Conservation (phyloP, 306 rosid species). For the Crotalaria pallida region DNA sequence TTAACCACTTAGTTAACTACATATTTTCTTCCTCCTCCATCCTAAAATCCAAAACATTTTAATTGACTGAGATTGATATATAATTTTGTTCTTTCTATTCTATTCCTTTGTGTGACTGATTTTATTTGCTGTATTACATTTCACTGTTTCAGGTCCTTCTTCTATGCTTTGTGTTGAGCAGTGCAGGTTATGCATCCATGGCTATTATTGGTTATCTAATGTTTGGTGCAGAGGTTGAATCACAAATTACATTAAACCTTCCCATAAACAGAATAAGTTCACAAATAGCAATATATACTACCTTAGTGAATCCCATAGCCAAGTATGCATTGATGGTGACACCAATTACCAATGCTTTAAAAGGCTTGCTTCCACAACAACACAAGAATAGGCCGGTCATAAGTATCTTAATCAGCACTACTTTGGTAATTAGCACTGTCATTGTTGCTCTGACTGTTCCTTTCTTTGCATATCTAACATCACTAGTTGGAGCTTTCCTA, state of each 20-base stretch:
- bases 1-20: not conserved
- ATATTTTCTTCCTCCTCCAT: not conserved
- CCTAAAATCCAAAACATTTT: not conserved
- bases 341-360: conserved; percentile 47
- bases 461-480: conserved; percentile 37
- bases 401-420: conserved; percentile 16
- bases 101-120: not conserved
- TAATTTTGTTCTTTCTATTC: conserved; percentile 38
- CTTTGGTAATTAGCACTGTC: conserved; percentile 34
- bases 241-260: conserved; percentile 65
- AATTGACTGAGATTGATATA: conserved; percentile 26
- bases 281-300: conserved; percentile 59
- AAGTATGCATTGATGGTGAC: conserved; percentile 73
- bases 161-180: conserved; percentile 51
- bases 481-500: conserved; percentile 49
- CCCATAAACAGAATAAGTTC: conserved; percentile 53
- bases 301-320: conserved; percentile 61
- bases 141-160: conserved; percentile 65
- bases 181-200: conserved; percentile 57
- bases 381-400: conserved; percentile 31
- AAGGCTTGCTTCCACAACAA: conserved; percentile 29
- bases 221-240: conserved; percentile 60
- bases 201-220: conserved; percentile 59
- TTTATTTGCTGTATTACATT: not conserved
- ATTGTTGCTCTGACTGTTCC: conserved; percentile 39